Base-by-base conservation (phyloP, 192 early-diverging fungal genomes). In the Linnemannia schmuckeri region DNA sequence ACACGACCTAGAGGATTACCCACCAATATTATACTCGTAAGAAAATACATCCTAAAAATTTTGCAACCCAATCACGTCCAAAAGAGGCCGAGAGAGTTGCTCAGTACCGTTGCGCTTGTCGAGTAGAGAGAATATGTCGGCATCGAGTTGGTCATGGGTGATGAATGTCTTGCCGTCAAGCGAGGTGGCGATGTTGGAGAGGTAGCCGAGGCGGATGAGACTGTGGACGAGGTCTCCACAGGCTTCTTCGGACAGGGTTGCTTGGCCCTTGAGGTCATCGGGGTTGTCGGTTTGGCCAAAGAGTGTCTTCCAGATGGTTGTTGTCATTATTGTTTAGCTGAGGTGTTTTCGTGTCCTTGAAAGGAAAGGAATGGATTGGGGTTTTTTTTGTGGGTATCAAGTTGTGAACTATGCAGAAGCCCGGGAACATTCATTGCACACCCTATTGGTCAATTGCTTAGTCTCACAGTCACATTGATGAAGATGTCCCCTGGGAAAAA, bases 101-200 rank as follows among this genome's bases (percentile, higher is more conserved):
- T 40, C 33, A 18, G 20, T 49, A 87, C 85, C 85, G 33, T 81
- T 70, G 15, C 76, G 85, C 35, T 71, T 78, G 2, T 87, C 72
- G 18, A 87, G 75, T 22, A 75, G 52, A 6, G 66, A 27, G 1
- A 70, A 27, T 27, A 87, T 81, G 41, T 87, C 85, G 41, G 70
- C n/a, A 40, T 57, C 40, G 27, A 87, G 79, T 35, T 87, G 79
- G 8, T 87, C 79, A 69, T 81, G 85, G 35, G 85, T 87, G 54
- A 87, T 81, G 72, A 87, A 87, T 61, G 85, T 37, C 24, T 78
- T 78, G 46, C 85, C 85, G 47, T 87, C 85, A 40, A 81, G 79
- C 12, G 79, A 81, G 20, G 70, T 63, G 17, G 46, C 55, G 10
- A 87, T 78, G 49, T 78, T 77, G 44, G 61, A 2, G 42, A 87